Base-by-base conservation (phyloP, 2,329 filamentous ascomycete genomes). In the Chaetomium olivaceum region DNA sequence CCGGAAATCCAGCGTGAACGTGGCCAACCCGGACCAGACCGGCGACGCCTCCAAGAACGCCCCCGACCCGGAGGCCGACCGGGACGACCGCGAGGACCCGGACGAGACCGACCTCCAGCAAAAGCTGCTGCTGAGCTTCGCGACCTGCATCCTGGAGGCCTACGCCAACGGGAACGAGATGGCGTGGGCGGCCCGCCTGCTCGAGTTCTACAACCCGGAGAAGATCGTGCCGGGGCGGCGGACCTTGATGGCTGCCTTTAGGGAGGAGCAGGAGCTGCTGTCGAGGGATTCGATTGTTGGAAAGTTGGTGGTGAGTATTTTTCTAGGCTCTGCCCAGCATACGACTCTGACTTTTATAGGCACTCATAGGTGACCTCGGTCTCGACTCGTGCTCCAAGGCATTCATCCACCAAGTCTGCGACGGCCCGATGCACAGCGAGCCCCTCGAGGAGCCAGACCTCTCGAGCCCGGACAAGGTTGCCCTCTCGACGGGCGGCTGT, bases 141-240 rank as follows among this genome's bases (percentile, higher is more conserved):
- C 92, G n/a, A 92, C 90, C 0, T 90, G 91, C 73, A 79, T 93
- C 21, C 78, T 93, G 12, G 91, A 93, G 74, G 85, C 89, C 55
- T 94, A 92, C 70, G 83, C 91, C 67, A 87, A 87, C 69, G 80
- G 78, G 7, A 84, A 87, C 69, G 79, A 80, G 27, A 75, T 89
- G 75, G 83, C 85, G 55, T 89, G 87, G 87, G 83, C 87, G 2
- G 79, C 84, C 16, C 80, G 91, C 59, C 76, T 93, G 63, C 81
- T 91, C 68, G 91, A 94, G 76, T 87, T 84, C 66, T 86, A 88
- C 68, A 81, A 86, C 61, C 90, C 91, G 0, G 82, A 86, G 63
- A 87, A 83, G 72, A 81, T 87, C 25, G 82, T 93, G 7, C 84
- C 86, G 0, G 83, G 85, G 2, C 85, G 84, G 65, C 81, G 80